Percentiles rank a stretch among this genome's conserved stretches.
Evolutionary conservation across 2,329 filamentous ascomycete species (phyloP).

Genomic region (Cercospora brassicicola): DNA sequence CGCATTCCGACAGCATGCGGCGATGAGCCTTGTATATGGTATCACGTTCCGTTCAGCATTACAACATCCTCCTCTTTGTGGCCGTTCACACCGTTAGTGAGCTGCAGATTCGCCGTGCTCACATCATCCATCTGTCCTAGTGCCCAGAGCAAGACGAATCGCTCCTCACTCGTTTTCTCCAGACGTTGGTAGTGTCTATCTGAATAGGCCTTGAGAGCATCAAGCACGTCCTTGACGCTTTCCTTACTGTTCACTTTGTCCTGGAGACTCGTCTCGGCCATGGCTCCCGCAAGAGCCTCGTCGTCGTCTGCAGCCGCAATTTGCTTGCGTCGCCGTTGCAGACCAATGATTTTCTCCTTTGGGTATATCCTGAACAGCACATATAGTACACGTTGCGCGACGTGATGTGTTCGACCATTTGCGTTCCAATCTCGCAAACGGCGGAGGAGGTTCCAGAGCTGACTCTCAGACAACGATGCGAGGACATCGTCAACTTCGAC

Average conservation of each 20-base stretch:
- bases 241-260: constrained; percentile 51
- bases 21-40: background rate
- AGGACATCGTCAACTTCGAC: constrained; percentile 78
- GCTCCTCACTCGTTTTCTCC: constrained; percentile 90
- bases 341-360: constrained; percentile 67
- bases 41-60: constrained; percentile 22
- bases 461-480: constrained; percentile 74
- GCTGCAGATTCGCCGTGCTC: constrained; percentile 19
- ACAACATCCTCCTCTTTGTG: constrained; percentile 22
- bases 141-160: constrained; percentile 91
- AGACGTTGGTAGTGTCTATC: constrained; percentile 88
- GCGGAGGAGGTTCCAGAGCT: constrained; percentile 78
- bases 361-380: constrained; percentile 79
- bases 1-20: background rate
- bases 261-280: constrained; percentile 37
- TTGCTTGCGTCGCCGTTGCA: constrained; percentile 35
- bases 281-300: constrained; percentile 34
- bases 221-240: constrained; percentile 78
- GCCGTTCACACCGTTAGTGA: constrained; percentile 23
- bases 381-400: constrained; percentile 83
- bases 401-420: constrained; percentile 79
- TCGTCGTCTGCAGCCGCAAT: constrained; percentile 30
- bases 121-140: constrained; percentile 86
- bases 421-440: constrained; percentile 96
- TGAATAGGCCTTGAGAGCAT: constrained; percentile 85